Conservation (phyloP, 2,329 filamentous ascomycete species). For the Neurospora sp. region DNA sequence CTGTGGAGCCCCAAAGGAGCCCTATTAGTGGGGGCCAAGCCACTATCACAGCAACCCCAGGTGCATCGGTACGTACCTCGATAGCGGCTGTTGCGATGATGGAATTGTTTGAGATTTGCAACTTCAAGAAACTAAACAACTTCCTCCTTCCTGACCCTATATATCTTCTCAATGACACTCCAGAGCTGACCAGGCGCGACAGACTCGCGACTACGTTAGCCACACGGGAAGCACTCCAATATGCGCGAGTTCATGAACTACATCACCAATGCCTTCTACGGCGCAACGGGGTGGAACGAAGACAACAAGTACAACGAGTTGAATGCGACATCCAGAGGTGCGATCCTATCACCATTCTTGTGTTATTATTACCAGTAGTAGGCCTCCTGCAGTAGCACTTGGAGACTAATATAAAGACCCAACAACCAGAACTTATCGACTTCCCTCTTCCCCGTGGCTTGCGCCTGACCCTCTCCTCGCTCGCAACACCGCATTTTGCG, state of each 20-base stretch:
- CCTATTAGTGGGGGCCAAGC: not conserved
- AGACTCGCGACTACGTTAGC: conserved; percentile 7
- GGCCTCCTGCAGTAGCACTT: not conserved
- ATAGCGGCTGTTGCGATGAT: not conserved
- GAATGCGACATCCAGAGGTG: conserved; percentile 18
- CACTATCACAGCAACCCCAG: not conserved
- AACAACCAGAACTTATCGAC: conserved; percentile 63
- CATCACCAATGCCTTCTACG: conserved; percentile 20
- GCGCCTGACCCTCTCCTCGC: conserved; percentile 77
- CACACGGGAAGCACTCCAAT: conserved; percentile 2
- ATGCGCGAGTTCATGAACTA: conserved; percentile 23
- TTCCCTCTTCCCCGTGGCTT: conserved; percentile 80
- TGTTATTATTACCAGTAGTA: too few species aligned
- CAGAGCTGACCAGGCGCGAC: conserved; percentile 10
- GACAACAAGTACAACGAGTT: conserved; percentile 22
- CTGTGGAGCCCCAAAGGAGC: not conserved
- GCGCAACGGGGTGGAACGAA: conserved; percentile 20
- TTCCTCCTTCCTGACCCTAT: not conserved
- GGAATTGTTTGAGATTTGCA: not conserved
- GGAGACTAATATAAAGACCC: not conserved
- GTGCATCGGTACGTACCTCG: not conserved
- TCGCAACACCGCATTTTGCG: conserved; percentile 86
- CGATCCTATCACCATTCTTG: not conserved
- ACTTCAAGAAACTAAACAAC: not conserved
- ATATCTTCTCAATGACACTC: conserved; percentile 5